These are phyloP conservation scores for Barnettozyma salicaria DNA, from an alignment of 805 yeast species.

Conservation along the genomic window DNA sequence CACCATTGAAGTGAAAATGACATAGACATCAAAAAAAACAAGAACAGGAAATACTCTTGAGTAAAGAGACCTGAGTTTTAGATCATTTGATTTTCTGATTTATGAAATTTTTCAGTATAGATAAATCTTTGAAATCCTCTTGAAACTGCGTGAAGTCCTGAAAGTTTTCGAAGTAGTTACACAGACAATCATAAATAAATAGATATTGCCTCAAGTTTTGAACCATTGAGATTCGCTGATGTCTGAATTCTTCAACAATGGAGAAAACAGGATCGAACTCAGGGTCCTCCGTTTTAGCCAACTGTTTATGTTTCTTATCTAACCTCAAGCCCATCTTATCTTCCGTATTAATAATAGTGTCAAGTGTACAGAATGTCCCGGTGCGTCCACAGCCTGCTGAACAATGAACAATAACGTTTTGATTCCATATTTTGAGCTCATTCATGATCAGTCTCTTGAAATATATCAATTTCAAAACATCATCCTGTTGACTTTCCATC, in stretches of 20 bases:
- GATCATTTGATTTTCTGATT: conserved; percentile 1
- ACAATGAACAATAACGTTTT: conserved; percentile 67
- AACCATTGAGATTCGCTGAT: conserved; percentile 79
- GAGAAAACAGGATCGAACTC: conserved; percentile 42
- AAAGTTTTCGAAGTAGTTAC: conserved; percentile 22
- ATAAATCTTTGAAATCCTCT: conserved; percentile 6
- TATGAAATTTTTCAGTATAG: conserved; percentile 7
- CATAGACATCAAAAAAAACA: no score
- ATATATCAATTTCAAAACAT: conserved; percentile 48
- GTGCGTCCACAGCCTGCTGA: conserved; percentile 98
- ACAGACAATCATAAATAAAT: conserved; percentile 60
- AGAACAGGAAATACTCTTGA: no score
- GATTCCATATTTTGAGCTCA: conserved; percentile 14
- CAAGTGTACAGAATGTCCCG: conserved; percentile 78
- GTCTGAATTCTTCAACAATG: conserved; percentile 59
- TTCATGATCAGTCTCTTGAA: conserved; percentile 40
- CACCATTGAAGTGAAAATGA: no score
- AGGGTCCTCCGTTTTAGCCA: no score
- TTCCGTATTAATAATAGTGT: conserved; percentile 42
- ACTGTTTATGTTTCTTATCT: conserved; percentile 31
- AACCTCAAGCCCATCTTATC: not conserved
- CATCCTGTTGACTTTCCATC: conserved; percentile 38
- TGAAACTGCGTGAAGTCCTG: conserved; percentile 3
- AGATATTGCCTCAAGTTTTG: conserved; percentile 73
- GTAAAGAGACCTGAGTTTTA: no score